A percentile compares a stretch with the other conserved stretches of the same genome.
Conservation (phyloP, 129 eudicot genomes). For the Apium graveolens region DNA sequence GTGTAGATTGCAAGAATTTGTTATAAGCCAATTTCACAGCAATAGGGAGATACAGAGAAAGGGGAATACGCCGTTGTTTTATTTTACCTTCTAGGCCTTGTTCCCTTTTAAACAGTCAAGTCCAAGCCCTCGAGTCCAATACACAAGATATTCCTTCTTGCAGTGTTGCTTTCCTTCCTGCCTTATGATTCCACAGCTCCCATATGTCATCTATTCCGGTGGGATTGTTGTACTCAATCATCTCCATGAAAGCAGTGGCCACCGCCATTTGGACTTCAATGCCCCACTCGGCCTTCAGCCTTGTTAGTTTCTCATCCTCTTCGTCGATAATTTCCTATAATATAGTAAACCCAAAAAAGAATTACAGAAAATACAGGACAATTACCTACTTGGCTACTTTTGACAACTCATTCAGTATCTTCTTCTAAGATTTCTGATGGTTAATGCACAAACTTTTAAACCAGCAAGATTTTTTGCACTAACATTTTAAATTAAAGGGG, state of each 20-base stretch:
- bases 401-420: neutral
- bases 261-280: constrained; percentile 26
- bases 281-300: constrained; percentile 21
- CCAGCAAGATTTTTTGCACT: neutral
- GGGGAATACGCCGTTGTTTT: neutral
- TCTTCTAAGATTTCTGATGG: neutral
- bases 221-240: neutral
- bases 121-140: neutral
- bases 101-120: neutral
- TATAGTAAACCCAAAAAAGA: neutral
- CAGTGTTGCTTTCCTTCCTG: constrained; percentile 5
- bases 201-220: neutral
- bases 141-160: neutral
- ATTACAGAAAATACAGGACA: neutral
- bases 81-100: neutral
- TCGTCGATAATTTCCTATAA: constrained; percentile 25
- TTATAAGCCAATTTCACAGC: neutral
- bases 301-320: constrained; percentile 28
- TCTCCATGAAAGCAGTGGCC: constrained; percentile 15
- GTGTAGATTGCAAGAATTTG: neutral
- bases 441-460: neutral
- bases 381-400: neutral
- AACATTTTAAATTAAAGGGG: neutral
- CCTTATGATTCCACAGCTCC: constrained; percentile 1
- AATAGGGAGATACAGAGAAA: constrained; percentile 9